Percentiles rank a stretch among this genome's conserved stretches.
Conservation (phyloP, 139 green algal genomes). For the Haematococcus sp. region DNA sequence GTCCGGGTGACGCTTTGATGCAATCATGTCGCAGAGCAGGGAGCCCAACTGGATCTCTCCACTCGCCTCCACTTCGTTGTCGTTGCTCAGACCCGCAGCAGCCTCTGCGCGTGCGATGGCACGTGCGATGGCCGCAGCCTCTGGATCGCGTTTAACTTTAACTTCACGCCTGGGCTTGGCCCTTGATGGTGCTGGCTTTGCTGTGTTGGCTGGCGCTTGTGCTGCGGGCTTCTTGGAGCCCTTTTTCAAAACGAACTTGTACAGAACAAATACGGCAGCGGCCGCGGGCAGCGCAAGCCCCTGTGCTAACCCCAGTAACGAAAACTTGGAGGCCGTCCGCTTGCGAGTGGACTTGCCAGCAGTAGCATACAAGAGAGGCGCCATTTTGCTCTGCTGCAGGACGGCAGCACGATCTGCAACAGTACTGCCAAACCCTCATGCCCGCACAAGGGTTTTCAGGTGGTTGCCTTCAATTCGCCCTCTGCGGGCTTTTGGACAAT, state of each 20-base stretch:
- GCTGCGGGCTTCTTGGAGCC: background rate
- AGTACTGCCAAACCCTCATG: background rate
- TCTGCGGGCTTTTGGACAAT: background rate
- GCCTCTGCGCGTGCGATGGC: background rate
- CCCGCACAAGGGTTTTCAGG: background rate
- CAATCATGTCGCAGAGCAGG: too few relatives aligned
- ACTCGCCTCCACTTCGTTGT: constrained; percentile 14
- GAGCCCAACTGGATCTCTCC: constrained; percentile 12
- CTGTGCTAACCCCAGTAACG: background rate
- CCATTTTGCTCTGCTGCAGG: background rate
- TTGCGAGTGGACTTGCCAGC: background rate
- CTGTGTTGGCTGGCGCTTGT: background rate
- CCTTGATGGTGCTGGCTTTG: background rate
- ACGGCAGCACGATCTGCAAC: background rate
- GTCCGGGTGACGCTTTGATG: too few relatives aligned
- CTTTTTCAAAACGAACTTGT: constrained; percentile 3
- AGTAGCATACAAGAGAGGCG: background rate
- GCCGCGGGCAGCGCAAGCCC: constrained; percentile 8
- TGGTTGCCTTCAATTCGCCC: background rate
- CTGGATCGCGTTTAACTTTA: background rate
- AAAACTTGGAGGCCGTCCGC: too few relatives aligned
- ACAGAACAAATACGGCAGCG: constrained; percentile 7
- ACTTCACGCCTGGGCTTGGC: background rate
- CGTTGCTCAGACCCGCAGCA: constrained; percentile 2
- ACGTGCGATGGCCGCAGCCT: background rate